phyloP scores from a whole-genome alignment of 805 yeast species.

The Saturnispora ahearnii region DNA sequence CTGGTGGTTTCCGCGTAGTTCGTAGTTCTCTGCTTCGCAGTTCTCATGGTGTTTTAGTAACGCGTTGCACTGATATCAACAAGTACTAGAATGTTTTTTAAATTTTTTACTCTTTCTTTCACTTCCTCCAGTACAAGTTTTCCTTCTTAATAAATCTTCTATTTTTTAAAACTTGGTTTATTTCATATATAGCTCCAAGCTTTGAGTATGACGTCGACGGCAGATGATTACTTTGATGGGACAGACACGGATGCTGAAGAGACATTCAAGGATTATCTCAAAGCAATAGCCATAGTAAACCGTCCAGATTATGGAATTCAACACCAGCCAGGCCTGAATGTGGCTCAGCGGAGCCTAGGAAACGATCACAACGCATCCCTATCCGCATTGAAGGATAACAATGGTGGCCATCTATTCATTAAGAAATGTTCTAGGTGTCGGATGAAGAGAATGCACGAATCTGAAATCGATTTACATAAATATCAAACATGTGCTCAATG shows the following conservation, averaged over 20 bases:
- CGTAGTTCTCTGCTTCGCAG: neutral
- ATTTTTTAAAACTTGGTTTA: neutral
- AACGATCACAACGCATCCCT: neutral
- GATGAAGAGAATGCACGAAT: constrained; percentile 30
- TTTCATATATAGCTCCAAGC: neutral
- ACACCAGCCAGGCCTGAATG: constrained; percentile 7
- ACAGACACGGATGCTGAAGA: constrained; percentile 8
- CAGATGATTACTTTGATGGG: constrained; percentile 4
- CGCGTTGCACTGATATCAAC: neutral
- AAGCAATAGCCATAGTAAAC: constrained; percentile 9
- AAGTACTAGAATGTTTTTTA: neutral
- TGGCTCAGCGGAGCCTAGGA: neutral
- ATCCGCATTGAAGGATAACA: neutral
- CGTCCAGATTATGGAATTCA: constrained; percentile 1
- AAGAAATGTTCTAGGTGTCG: constrained; percentile 38
- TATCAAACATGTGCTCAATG: constrained; percentile 36
- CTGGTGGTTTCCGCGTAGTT: constrained; percentile 3
- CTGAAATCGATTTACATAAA: constrained; percentile 25
- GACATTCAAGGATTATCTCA: constrained; percentile 14
- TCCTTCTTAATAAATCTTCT: neutral
- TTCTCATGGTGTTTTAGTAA: neutral
- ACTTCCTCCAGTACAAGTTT: neutral
- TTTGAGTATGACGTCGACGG: neutral
- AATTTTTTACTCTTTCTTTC: neutral
- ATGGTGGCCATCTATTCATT: constrained; percentile 9